These are phyloP conservation scores for Taiozyma sp. DNA, from an alignment of 1,139 yeast species.

Conservation along the genomic window DNA sequence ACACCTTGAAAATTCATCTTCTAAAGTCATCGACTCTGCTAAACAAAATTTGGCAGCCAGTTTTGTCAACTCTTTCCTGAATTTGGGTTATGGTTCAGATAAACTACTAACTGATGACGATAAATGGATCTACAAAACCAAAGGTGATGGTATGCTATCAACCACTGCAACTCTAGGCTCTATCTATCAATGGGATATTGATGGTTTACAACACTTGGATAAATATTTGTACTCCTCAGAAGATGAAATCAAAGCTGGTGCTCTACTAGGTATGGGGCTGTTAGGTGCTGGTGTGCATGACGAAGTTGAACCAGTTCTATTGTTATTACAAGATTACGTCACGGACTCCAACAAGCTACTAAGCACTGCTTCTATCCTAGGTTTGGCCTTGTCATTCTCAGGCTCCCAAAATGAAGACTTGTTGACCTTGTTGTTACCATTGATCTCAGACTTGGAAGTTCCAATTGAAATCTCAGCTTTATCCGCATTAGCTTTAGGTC, in stretches of 20 bases:
- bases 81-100: constrained; percentile 87
- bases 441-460: constrained; percentile 74
- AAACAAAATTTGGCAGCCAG: constrained; percentile 95
- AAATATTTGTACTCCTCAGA: constrained; percentile 85
- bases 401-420: constrained; percentile 90
- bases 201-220: constrained; percentile 87
- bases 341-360: constrained; percentile 47
- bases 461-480: constrained; percentile 78
- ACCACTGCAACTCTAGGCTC: constrained; percentile 93
- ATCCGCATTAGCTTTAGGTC: constrained; percentile 91
- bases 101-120: constrained; percentile 76
- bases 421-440: constrained; percentile 71
- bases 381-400: constrained; percentile 92
- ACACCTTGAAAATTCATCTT: constrained; percentile 69
- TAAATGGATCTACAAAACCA: constrained; percentile 88
- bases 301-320: constrained; percentile 90
- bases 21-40: constrained; percentile 79
- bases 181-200: constrained; percentile 88
- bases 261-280: constrained; percentile 91
- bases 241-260: constrained; percentile 92
- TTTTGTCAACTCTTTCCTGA: constrained; percentile 87
- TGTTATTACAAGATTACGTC: constrained; percentile 80
- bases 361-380: constrained; percentile 80
- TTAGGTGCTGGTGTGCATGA: constrained; percentile 95
- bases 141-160: constrained; percentile 90